A percentile compares a stretch with the other conserved stretches of the same genome.
Evolutionary conservation across 176 grass and related monocot species (phyloP).

Genomic region (Melocanna baccifera): DNA sequence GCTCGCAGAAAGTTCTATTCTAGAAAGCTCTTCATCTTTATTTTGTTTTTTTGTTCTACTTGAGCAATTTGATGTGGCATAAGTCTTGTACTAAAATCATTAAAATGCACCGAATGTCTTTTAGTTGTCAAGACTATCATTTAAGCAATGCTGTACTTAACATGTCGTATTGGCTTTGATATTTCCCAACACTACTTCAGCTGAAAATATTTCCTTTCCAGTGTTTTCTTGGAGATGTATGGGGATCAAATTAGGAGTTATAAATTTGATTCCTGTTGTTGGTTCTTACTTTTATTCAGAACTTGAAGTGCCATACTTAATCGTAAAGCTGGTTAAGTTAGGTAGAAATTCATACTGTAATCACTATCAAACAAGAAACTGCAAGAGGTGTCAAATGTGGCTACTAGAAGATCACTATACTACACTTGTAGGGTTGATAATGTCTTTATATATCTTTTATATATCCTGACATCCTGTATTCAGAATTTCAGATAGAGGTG

Average conservation of each 20-base stretch:
- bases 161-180: neutral
- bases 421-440: neutral
- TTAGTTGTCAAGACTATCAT: neutral
- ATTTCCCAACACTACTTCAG: neutral
- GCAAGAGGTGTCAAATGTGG: neutral
- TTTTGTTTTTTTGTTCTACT: neutral
- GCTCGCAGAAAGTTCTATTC: neutral
- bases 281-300: neutral
- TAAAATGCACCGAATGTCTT: neutral
- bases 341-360: neutral
- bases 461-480: neutral
- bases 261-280: neutral
- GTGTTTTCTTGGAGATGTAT: neutral
- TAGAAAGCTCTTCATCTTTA: slow-evolving; percentile 1
- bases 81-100: neutral
- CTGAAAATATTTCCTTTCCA: neutral
- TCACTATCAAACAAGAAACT: neutral
- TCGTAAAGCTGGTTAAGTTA: neutral
- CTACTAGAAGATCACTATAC: neutral
- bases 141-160: neutral
- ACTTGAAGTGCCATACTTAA: neutral
- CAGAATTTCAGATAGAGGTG: neutral
- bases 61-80: neutral
- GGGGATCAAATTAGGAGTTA: neutral
- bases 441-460: slow-evolving; percentile 13